Base-by-base conservation (phyloP, 371 early-diverging fungal species). In the Rhizopus microsporus region DNA sequence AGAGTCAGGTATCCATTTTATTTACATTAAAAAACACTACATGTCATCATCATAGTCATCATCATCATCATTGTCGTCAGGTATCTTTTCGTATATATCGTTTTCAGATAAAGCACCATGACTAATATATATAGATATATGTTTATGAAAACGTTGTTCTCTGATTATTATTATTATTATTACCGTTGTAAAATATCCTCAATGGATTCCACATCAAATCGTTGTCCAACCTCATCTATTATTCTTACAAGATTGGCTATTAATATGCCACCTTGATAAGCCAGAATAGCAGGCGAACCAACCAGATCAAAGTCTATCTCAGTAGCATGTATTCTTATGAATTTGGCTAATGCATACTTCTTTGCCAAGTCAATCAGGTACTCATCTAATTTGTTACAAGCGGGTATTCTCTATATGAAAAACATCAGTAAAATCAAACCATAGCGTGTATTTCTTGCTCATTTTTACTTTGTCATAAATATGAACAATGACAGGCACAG, bases 201-300 rank as follows among this genome's bases (percentile, higher is more conserved):
- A 17, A 78, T 67, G 4, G 70, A 52, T 43, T 78, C 79, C 45
- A 54, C 49, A 62, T 65, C 69, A 54, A 71, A 75, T 12, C 64
- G 56, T 15, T 63, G 35, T 9, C 74, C 71, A 29, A 74, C 72
- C 46, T 68, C 58, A 48, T 83, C 81, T 32, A 74, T 66, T 13
- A 83, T 55, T 40, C 81, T 68, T 23, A 83, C 78, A 42, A 79
- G 57, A 61, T 83, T 83, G 33, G 78, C 74, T 4, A 83, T 65
- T 17, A 83, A 62, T 7, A 66, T 50, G 9, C 81, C 81, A 52
- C 68, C 63, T 56, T 72, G 69, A 65, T 83, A 83, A 35, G 62
- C 77, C 32, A 83, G 54, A 35, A 83, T 66, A n/a, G 81, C 75
- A 47, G 83, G 81, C 38, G 81, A 75, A 30, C 72, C 83, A 23